Evolutionary conservation across 495 filamentous ascomycete species (phyloP).

Genomic region (Xylaria palmicola): DNA sequence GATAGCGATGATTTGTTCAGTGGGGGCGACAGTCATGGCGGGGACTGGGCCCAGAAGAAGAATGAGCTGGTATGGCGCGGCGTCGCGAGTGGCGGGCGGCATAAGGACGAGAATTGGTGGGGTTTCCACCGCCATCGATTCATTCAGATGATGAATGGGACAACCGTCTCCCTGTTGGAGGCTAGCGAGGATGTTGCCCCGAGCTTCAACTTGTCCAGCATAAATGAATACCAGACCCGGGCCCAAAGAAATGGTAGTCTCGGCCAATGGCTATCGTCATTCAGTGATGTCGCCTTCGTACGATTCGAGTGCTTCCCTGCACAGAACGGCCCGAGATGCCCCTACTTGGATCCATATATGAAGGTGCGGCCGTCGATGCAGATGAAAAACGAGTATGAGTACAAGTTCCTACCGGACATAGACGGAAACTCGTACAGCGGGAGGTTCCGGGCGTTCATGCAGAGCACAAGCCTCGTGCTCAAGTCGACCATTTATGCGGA

Average conservation of each 20-base stretch:
- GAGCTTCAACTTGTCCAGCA: constrained; percentile 16
- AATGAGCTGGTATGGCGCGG: constrained; percentile 59
- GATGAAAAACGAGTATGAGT: constrained; percentile 50
- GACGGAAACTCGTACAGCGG: constrained; percentile 62
- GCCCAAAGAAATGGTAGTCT: constrained; percentile 2
- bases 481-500: constrained; percentile 64
- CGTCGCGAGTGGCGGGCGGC: constrained; percentile 56
- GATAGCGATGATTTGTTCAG: constrained; percentile 56
- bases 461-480: constrained; percentile 53
- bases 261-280: constrained; percentile 26
- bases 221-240: neutral
- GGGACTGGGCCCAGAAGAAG: constrained; percentile 50
- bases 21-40: constrained; percentile 43
- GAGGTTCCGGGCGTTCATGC: constrained; percentile 57
- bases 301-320: constrained; percentile 41
- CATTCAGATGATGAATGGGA: constrained; percentile 57
- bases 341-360: constrained; percentile 36
- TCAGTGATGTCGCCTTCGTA: constrained; percentile 43
- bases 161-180: constrained; percentile 41
- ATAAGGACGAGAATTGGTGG: constrained; percentile 53
- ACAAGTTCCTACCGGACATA: constrained; percentile 55
- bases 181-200: constrained; percentile 25
- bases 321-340: constrained; percentile 24
- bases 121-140: constrained; percentile 62
- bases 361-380: constrained; percentile 21